Conservation (phyloP, 768 basidiomycete genomes). For the Rubroboletus pulcherrimus region DNA sequence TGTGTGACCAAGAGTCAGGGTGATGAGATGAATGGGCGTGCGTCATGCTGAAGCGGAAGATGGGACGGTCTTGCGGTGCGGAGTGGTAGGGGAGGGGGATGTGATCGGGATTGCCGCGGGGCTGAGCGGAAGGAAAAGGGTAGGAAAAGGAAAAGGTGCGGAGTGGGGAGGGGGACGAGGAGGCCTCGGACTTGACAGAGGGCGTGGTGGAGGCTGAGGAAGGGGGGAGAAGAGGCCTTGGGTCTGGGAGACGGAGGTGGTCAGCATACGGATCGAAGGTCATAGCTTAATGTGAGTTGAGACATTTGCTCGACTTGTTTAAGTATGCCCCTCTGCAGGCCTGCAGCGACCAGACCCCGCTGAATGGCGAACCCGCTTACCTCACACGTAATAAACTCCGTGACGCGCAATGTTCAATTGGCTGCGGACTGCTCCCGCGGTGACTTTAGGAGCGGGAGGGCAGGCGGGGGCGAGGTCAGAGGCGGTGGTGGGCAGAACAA, state of each 20-base stretch:
- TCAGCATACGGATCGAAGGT: slow-evolving; percentile 25
- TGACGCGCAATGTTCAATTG: background rate
- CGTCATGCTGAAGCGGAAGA: slow-evolving; percentile 29
- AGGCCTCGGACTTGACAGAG: slow-evolving; percentile 30
- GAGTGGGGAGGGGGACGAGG: slow-evolving; percentile 21
- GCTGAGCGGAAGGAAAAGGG: slow-evolving; percentile 2
- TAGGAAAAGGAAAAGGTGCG: slow-evolving; percentile 23
- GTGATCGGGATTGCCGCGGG: background rate
- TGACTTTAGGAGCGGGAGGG: background rate
- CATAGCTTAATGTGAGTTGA: slow-evolving; percentile 4
- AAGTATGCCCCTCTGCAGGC: slow-evolving; percentile 10
- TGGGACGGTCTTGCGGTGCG: background rate
- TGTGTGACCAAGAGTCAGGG: slow-evolving; percentile 24
- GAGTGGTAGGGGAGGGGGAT: background rate
- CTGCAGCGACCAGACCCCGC: background rate
- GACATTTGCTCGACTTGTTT: background rate
- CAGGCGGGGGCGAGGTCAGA: background rate
- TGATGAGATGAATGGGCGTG: slow-evolving; percentile 7
- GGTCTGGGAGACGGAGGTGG: slow-evolving; percentile 13
- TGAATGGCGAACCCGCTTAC: slow-evolving; percentile 9
- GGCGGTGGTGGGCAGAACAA: background rate
- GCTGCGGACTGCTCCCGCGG: background rate
- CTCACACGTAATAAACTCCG: slow-evolving; percentile 12
- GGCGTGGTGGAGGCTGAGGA: slow-evolving; percentile 9
- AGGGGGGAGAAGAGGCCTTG: background rate